Conservation (phyloP, 768 basidiomycete genomes). For the Dacryopinax primogenitus region DNA sequence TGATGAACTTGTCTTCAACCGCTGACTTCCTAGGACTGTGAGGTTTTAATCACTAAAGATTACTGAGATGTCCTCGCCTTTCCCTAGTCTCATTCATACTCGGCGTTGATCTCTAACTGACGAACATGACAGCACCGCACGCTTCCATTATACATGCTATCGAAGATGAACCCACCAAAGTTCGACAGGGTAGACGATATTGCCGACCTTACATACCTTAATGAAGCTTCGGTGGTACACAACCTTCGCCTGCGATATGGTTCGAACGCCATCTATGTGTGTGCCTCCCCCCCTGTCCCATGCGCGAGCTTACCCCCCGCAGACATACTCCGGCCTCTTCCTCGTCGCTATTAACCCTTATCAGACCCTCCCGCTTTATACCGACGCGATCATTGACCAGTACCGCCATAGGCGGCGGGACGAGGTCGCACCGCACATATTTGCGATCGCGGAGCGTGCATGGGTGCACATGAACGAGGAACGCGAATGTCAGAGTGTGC, state of each 20-base stretch:
- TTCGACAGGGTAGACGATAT: constrained; percentile 97
- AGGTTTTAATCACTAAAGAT: background rate
- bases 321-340: constrained; percentile 95
- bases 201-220: constrained; percentile 92
- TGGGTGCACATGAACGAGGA: constrained; percentile 99
- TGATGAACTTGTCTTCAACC: constrained; percentile 11
- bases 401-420: constrained; percentile 75
- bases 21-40: constrained; percentile 1
- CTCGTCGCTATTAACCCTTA: constrained; percentile 98
- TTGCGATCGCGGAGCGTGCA: constrained; percentile 91
- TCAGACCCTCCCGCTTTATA: constrained; percentile 80
- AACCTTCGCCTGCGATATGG: constrained; percentile 87
- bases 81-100: constrained; percentile 3
- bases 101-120: background rate
- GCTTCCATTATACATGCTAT: constrained; percentile 66
- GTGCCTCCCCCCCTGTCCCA: constrained; percentile 24
- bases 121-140: constrained; percentile 40
- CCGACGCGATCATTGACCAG: constrained; percentile 73
- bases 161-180: constrained; percentile 97
- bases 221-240: constrained; percentile 98
- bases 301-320: constrained; percentile 10
- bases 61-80: background rate
- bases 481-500: constrained; percentile 90
- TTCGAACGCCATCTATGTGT: constrained; percentile 81
- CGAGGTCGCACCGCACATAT: constrained; percentile 93